Evolutionary conservation across 2,329 filamentous ascomycete species (phyloP), one percentile per base, ranked within the genome.

Genomic region (Calycina herbarum): DNA sequence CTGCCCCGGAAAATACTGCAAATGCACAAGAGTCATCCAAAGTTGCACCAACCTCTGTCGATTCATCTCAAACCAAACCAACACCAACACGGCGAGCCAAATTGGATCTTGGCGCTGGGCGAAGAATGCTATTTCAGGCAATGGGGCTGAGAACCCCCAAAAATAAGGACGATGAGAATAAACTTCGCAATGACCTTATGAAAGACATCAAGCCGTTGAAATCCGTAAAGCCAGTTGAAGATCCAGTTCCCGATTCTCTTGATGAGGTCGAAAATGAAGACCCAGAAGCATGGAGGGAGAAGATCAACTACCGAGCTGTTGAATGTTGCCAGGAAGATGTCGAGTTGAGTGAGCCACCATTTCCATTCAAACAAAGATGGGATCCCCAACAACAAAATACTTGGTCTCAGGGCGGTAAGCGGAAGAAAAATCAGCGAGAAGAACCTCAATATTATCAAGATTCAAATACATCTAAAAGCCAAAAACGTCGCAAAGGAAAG

Each of bases 321-420:
- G 94, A 98, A 76, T 97, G 94, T 77, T 86, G 88, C 68, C 83
- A 91, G n/a, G 85, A 91, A 35, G 85, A 83, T 5, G 79, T 92
- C 48, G 79, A 84, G 38, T 81, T 96, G 57, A 90, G 85, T 62
- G 85, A 91, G 40, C 94, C 94, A 0, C 92, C 94, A 0, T 97
- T 96, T 73, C 94, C 94, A 0, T 97, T 97, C 76, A 82, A 91
- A 17, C 93, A 97, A 76, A 86, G 91, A 58, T 97, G 94, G 94
- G 92, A 96, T 77, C 84, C 86, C 3, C 89, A 93, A 67, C 91
- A 94, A 72, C 83, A 85, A 76, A 69, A 72, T 40, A 13, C 48
- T 24, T 54, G 48, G 48, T 78, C 73, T 61, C 80, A 80, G 56
- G 77, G 76, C 48, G 79, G 79, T 59, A 75, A 78, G 33, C 86